Base-by-base conservation (phyloP, 2,329 filamentous ascomycete genomes). In the Byssoonygena ceratinophila region DNA sequence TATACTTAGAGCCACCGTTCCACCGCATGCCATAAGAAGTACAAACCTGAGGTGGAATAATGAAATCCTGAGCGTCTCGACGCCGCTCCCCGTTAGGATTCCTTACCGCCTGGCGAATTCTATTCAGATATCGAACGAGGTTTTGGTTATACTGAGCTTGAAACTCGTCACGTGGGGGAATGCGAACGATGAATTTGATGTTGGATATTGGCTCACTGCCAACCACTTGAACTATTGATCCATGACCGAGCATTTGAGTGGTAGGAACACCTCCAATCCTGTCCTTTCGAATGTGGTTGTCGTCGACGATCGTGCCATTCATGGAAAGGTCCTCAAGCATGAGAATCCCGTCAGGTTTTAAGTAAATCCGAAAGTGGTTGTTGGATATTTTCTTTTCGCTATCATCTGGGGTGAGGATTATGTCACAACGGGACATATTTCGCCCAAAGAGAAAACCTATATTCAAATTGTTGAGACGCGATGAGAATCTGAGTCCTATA, bases 241-340 rank as follows among this genome's bases (percentile, higher is more conserved):
- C 87, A 46, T 81, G 82, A 41, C 74, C 79, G 36, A 94, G 75
- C 68, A 86, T 88, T 56, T 84, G 75, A 20, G 73, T 77, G 18
- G 76, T 73, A 32, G 65, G 63, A 41, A 55, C 59, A 39, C 49
- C 56, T 36, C 66, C 70, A 53, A 65, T 71, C 54, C 60, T 67
- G 57, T 59, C 65, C 44, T 77, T 81, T 53, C 75, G 76, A 14
- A 98, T 75, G 32, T 87, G 72, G 16, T 75, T 73, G 22, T 80
- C 76, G 68, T 97, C 90, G 53, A 97, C 87, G 55, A 87, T 75
- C 3, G 92, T 97, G 25, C 92, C 92, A 63, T 97, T 98, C n/a
- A 89, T 96, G 0, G 92, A 97, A 64, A 83, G 79, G 64, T 98
- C 92, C 66, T 95, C 84, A 11, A 97, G 74, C 88, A 98, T 95